phyloP scores from a whole-genome alignment of 345 rosid species.

The Eucalyptus sp. region DNA sequence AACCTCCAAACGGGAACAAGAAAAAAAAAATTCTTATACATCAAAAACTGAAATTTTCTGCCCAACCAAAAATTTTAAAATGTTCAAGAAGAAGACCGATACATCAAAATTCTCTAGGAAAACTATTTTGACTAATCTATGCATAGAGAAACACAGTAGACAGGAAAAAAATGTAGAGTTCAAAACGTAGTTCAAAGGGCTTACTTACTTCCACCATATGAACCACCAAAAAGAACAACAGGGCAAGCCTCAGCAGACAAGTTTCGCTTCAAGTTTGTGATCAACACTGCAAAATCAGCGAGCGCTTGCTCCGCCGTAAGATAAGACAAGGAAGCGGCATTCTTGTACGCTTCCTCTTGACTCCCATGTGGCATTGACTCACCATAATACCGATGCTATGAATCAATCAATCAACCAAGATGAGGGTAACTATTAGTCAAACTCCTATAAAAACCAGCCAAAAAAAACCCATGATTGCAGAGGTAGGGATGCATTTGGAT shows the following conservation, averaged over 20 bases:
- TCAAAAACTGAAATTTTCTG: background rate
- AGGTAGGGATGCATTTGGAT: background rate
- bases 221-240: slow-evolving; percentile 88
- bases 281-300: slow-evolving; percentile 72
- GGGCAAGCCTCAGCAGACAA: slow-evolving; percentile 81
- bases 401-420: background rate
- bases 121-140: background rate
- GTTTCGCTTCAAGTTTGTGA: slow-evolving; percentile 63
- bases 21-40: background rate
- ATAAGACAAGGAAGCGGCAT: slow-evolving; percentile 52
- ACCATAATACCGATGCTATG: slow-evolving; percentile 80
- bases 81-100: background rate
- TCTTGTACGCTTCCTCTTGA: slow-evolving; percentile 53
- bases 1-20: background rate
- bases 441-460: background rate
- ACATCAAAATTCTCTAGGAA: background rate
- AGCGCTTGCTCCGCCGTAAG: slow-evolving; percentile 92
- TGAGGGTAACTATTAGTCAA: background rate
- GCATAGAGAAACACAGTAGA: background rate
- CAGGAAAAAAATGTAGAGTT: background rate
- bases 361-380: slow-evolving; percentile 71
- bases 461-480: background rate
- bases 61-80: background rate
- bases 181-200: background rate
- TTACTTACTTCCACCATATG: slow-evolving; percentile 91